Conservation (phyloP, 176 grass and related monocot genomes). For the Alopecurus myosuroides region DNA sequence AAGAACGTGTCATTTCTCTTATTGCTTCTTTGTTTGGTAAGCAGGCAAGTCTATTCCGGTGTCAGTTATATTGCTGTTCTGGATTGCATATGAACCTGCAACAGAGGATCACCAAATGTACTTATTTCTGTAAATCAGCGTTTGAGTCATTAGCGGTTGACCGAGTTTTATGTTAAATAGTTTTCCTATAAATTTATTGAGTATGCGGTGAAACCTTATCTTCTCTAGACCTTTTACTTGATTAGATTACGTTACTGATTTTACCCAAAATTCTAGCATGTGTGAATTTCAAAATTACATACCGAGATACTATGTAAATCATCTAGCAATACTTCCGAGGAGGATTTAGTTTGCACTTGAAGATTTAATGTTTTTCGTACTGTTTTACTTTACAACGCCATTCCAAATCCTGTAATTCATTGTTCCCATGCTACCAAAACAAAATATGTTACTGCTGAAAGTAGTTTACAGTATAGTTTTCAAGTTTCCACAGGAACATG, state of each 20-base stretch:
- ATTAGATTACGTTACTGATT: neutral
- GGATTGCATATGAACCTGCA: neutral
- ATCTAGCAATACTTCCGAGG: neutral
- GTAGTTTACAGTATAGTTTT: neutral
- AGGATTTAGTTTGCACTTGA: neutral
- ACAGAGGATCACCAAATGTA: neutral
- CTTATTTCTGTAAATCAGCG: neutral
- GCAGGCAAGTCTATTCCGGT: constrained; percentile 36
- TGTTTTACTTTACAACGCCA: neutral
- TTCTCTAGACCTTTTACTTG: neutral
- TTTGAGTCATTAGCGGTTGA: neutral
- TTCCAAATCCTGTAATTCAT: neutral
- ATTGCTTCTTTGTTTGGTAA: constrained; percentile 99
- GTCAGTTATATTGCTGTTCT: neutral
- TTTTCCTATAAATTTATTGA: neutral
- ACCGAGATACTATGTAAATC: neutral
- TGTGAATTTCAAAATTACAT: neutral
- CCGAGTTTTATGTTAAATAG: neutral
- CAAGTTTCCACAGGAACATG: neutral
- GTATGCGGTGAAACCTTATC: neutral
- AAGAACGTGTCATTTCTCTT: constrained; percentile 86
- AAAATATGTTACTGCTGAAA: neutral
- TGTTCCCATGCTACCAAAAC: neutral
- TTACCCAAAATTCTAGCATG: neutral
- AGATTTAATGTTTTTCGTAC: neutral